These are phyloP conservation scores for Globisporangium splendens DNA, from an alignment of 352 stramenopile genomes.

Conservation along the genomic window DNA sequence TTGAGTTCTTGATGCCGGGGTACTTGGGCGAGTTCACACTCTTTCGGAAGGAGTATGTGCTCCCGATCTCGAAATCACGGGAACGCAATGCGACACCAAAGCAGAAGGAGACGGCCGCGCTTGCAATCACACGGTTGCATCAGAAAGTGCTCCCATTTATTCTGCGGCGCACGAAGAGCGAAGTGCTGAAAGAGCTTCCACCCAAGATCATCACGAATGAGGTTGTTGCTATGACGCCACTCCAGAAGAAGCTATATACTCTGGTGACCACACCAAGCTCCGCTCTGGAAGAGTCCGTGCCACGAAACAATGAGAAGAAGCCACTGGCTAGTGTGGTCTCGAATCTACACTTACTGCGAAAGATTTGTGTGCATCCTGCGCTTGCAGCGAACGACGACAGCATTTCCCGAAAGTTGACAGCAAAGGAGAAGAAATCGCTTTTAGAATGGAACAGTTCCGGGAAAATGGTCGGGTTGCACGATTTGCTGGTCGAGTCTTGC, in stretches of 20 bases:
- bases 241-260: constrained; percentile 88
- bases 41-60: constrained; percentile 62
- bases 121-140: constrained; percentile 92
- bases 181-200: constrained; percentile 95
- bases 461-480: constrained; percentile 87
- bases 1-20: constrained; percentile 97
- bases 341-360: constrained; percentile 80
- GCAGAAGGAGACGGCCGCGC: constrained; percentile 70
- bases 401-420: constrained; percentile 18
- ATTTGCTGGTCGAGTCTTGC: constrained; percentile 71
- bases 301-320: not conserved
- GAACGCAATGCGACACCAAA: constrained; percentile 60
- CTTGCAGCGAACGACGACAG: constrained; percentile 52
- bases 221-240: constrained; percentile 77
- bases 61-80: constrained; percentile 57
- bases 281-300: not conserved
- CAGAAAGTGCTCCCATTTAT: constrained; percentile 97
- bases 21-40: constrained; percentile 90
- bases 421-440: constrained; percentile 26
- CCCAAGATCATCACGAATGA: constrained; percentile 97
- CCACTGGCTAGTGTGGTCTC: constrained; percentile 34
- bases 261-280: constrained; percentile 12
- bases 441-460: constrained; percentile 81
- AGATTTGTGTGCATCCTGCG: constrained; percentile 94
- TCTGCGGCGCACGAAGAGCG: constrained; percentile 93